Evolutionary conservation across 345 rosid genomes (phyloP).

Genomic region (Clarkia xantiana): DNA sequence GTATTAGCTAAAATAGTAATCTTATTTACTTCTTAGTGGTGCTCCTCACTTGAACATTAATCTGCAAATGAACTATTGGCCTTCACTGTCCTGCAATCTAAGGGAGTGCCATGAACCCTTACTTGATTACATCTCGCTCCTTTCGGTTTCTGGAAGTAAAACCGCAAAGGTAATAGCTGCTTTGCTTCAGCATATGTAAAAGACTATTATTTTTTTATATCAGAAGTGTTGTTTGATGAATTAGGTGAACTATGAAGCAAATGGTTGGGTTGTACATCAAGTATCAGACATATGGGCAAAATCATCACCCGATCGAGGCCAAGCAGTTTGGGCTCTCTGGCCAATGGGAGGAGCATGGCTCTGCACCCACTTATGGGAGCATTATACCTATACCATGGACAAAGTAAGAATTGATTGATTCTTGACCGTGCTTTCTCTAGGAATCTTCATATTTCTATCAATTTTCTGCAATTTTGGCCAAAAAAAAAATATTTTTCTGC

Average conservation of each 20-base stretch:
- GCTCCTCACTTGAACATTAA: slow-evolving; percentile 91
- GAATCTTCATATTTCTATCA: slow-evolving; percentile 1
- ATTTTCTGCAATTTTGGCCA: no score
- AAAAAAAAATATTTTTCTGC: no score
- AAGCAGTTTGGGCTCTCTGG: slow-evolving; percentile 90
- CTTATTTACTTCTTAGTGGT: slow-evolving; percentile 28
- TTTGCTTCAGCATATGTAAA: background rate
- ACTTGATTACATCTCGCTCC: slow-evolving; percentile 55
- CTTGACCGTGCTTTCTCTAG: background rate
- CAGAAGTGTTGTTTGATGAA: background rate
- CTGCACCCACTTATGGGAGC: slow-evolving; percentile 92
- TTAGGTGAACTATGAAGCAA: slow-evolving; percentile 75
- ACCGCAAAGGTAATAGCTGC: slow-evolving; percentile 51
- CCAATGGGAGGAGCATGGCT: slow-evolving; percentile 99
- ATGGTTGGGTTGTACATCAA: slow-evolving; percentile 90
- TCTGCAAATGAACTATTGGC: slow-evolving; percentile 98
- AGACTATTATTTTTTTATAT: background rate
- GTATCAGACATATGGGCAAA: slow-evolving; percentile 91
- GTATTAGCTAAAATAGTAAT: slow-evolving; percentile 1
- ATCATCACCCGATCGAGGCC: slow-evolving; percentile 71
- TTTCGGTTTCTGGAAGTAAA: slow-evolving; percentile 66
- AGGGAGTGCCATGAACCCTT: slow-evolving; percentile 77
- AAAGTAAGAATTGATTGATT: slow-evolving; percentile 32
- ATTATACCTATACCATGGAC: slow-evolving; percentile 72
- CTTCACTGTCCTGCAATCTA: slow-evolving; percentile 72